Evolutionary conservation across 2,329 filamentous ascomycete genomes (phyloP).

Genomic region (Ciborinia camelliae): DNA sequence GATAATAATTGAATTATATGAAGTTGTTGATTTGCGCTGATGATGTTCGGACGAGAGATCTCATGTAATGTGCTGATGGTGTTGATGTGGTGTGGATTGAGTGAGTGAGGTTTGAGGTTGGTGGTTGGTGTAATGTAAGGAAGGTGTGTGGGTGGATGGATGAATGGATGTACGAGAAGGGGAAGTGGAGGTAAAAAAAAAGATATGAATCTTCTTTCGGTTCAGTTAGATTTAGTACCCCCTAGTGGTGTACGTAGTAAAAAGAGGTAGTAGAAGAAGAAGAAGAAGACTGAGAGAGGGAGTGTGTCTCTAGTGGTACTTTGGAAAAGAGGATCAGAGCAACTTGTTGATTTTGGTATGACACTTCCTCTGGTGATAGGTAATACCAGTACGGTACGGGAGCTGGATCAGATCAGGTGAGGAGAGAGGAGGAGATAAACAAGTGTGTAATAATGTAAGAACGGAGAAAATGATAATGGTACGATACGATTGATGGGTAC

Average conservation of each 20-base stretch:
- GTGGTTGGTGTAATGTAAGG: background rate
- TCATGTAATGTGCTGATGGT: background rate
- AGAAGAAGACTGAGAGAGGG: background rate
- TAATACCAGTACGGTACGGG: too few relatives aligned
- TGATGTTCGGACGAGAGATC: constrained; percentile 1
- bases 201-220: background rate
- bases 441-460: too few relatives aligned
- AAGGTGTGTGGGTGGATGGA: background rate
- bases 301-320: background rate
- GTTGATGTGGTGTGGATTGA: background rate
- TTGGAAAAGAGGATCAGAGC: background rate
- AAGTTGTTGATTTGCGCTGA: background rate
- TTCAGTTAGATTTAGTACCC: background rate
- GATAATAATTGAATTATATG: background rate
- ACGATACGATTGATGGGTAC: background rate
- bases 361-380: too few relatives aligned
- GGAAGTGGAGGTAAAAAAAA: background rate
- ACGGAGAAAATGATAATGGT: background rate
- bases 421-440: too few relatives aligned
- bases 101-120: background rate
- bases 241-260: background rate
- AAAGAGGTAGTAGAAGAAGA: background rate
- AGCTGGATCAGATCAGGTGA: too few relatives aligned
- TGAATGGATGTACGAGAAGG: too few relatives aligned
- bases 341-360: background rate